Percentiles rank a stretch among this genome's conserved stretches.
phyloP scores from a whole-genome alignment of 2,329 filamentous ascomycete genomes.

The Emergomyces orientalis region DNA sequence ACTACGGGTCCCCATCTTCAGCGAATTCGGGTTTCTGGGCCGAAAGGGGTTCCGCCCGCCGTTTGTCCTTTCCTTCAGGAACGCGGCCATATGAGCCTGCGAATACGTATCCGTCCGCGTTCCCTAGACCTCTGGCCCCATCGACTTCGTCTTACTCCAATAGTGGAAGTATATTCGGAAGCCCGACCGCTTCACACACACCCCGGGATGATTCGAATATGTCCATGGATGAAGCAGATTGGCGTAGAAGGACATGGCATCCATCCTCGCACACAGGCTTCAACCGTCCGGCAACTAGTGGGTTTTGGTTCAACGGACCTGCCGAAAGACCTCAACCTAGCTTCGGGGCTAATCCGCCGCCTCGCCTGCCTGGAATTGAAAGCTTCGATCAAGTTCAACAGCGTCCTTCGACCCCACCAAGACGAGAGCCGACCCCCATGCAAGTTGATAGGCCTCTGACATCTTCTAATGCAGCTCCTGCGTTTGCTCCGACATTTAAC shows the following conservation, averaged over 20 bases:
- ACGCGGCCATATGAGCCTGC: conserved; percentile 63
- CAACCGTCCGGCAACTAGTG: conserved; percentile 57
- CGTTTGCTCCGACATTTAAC: conserved; percentile 28
- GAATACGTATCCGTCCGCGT: conserved; percentile 47
- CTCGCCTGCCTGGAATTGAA: conserved; percentile 80
- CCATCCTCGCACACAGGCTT: conserved; percentile 58
- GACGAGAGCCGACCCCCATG: conserved; percentile 65
- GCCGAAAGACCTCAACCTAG: conserved; percentile 53
- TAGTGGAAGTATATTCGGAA: conserved; percentile 53
- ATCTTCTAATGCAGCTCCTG: conserved; percentile 15
- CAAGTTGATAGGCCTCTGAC: conserved; percentile 50
- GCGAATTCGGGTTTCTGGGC: conserved; percentile 65
- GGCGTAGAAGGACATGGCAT: conserved; percentile 83
- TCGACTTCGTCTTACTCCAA: conserved; percentile 48
- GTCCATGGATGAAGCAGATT: conserved; percentile 57
- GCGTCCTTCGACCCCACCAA: conserved; percentile 52
- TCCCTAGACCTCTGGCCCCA: conserved; percentile 47
- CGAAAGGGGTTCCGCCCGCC: conserved; percentile 58
- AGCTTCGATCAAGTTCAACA: conserved; percentile 73
- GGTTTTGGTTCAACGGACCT: conserved; percentile 65
- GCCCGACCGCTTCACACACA: conserved; percentile 57
- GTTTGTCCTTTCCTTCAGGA: conserved; percentile 72
- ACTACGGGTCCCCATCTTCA: conserved; percentile 67
- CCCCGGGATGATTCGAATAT: conserved; percentile 32
- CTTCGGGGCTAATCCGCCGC: conserved; percentile 44